These are phyloP conservation scores for Hibiscus mutabilis DNA, from an alignment of 345 rosid genomes.

Conservation along the genomic window DNA sequence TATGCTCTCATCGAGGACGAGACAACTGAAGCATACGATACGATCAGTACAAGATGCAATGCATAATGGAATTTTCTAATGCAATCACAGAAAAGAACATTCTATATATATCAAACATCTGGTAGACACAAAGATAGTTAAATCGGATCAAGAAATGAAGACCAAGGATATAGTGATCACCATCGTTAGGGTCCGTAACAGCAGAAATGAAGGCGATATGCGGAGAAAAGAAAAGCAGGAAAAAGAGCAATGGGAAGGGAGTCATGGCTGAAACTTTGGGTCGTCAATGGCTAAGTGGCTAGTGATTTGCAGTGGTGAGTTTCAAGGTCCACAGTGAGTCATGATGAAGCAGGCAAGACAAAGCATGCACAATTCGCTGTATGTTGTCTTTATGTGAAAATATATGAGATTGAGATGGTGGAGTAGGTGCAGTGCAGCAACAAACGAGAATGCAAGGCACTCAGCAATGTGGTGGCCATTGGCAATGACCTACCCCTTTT, in stretches of 20 bases:
- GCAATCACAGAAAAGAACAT: not conserved
- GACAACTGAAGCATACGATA: too few species aligned
- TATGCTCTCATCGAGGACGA: too few species aligned
- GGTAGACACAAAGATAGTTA: not conserved
- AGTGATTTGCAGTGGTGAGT: not conserved
- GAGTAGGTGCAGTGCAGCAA: slow-evolving; percentile 1
- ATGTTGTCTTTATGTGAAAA: not conserved
- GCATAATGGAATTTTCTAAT: not conserved
- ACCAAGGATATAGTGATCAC: slow-evolving; percentile 12
- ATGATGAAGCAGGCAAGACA: not conserved
- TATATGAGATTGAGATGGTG: slow-evolving; percentile 5
- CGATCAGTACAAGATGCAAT: not conserved
- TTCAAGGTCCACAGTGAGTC: not conserved
- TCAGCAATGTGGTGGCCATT: not conserved
- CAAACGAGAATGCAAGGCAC: not conserved
- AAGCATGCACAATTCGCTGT: not conserved
- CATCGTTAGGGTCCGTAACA: slow-evolving; percentile 57
- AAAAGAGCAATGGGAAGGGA: slow-evolving; percentile 23
- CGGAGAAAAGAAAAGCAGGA: slow-evolving; percentile 25
- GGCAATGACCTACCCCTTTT: too few species aligned
- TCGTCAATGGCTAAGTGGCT: not conserved
- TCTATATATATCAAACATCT: not conserved
- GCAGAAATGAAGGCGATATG: slow-evolving; percentile 26
- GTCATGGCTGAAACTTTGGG: slow-evolving; percentile 15
- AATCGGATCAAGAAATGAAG: not conserved